Base-by-base conservation (phyloP, 768 basidiomycete genomes). In the Pleurotus sapidus region DNA sequence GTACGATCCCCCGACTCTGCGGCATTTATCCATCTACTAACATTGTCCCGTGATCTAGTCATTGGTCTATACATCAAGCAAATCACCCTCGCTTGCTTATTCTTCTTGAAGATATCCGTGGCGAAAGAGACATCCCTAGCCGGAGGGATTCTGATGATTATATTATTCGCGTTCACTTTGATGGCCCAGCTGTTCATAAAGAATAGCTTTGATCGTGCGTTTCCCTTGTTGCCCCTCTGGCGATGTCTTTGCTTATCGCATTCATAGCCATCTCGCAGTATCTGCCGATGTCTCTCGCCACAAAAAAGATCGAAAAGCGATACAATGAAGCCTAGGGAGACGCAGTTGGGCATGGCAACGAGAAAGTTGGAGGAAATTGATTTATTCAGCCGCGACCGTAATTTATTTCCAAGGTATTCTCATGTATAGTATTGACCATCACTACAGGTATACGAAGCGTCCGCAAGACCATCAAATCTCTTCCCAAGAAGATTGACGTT, bases 61-160 rank as follows among this genome's bases (percentile, higher is more conserved):
- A 82, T 86, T 25, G 88, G 87, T 0, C 75, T 91, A 46, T 91
- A 91, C 66, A 85, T 89, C 63, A 82, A 87, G 63, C 83, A 89
- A 64, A 70, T 88, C 27, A 85, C 83, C 61, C 71, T 89, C 15
- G 76, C 80, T 5, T 85, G 83, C 15, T 74, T 89, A 8, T 87
- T 89, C 74, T 89, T 91, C 78, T 70, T 91, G 55, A 80, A 79
- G 56, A 67, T 71, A 2, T 63, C 72, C 59, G 60, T 73, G 23
- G 69, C 75, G 8, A 66, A 68, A n/a, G 60, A 57, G 14, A 55
- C 71, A 0, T 77, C 79, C 4, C 59, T 79, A 12, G 69, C 69
- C 0, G 73, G 80, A 60, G 82, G 75, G 2, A 75, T 75, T 7
- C 68, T 87, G 24, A 86, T 87, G 84, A 64, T 89, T n/a, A 70